Conservation (phyloP, 2,329 filamentous ascomycete genomes). For the Bipolaris bicolor region DNA sequence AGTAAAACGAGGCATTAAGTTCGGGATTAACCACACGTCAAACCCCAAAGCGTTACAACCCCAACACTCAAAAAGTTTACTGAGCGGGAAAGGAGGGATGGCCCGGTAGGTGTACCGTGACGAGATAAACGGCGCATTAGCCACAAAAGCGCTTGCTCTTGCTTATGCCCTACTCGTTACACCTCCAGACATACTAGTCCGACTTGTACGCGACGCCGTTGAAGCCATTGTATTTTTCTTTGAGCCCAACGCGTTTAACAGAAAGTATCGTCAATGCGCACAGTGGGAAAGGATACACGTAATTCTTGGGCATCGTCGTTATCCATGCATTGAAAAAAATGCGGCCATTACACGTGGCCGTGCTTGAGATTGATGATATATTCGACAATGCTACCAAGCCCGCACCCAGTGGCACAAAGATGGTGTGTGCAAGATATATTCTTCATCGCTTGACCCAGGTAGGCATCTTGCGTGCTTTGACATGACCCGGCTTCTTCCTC, state of each 20-base stretch:
- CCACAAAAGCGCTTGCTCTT: slow-evolving; percentile 5
- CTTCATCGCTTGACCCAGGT: slow-evolving; percentile 88
- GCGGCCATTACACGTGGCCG: background rate
- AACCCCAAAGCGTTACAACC: slow-evolving; percentile 6
- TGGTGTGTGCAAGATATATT: slow-evolving; percentile 34
- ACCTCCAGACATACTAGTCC: background rate
- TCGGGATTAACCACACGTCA: slow-evolving; percentile 6
- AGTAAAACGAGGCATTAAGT: slow-evolving; percentile 15
- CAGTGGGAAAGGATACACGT: background rate
- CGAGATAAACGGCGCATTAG: background rate
- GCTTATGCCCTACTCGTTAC: background rate
- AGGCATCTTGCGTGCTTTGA: slow-evolving; percentile 98
- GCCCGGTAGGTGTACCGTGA: background rate
- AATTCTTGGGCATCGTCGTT: background rate
- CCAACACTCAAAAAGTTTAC: background rate
- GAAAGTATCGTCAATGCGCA: slow-evolving; percentile 1
- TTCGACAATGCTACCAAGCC: slow-evolving; percentile 24
- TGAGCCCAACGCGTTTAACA: background rate
- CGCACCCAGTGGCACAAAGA: slow-evolving; percentile 20
- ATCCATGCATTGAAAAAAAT: background rate
- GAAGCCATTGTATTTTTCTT: background rate
- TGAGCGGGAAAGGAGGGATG: background rate
- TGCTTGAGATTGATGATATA: slow-evolving; percentile 9
- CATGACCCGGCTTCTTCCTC: slow-evolving; percentile 94
- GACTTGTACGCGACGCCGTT: background rate